phyloP scores from a whole-genome alignment of 1,284 basidiomycete genomes.

The Ganoderma multipileum region DNA sequence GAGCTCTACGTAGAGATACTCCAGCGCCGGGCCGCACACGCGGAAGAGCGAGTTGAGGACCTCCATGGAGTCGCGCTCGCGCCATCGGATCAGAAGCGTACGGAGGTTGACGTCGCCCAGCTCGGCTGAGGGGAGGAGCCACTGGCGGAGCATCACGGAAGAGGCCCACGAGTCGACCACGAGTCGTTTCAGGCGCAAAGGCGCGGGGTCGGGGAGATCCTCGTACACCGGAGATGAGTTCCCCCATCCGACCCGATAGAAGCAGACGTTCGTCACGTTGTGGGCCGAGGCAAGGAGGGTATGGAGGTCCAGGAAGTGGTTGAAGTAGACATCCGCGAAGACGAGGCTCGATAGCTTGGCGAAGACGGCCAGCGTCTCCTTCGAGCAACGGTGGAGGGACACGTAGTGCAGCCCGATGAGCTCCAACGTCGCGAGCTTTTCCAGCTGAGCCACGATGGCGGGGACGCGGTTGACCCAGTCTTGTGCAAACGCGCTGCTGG shows the following conservation, averaged over 20 bases:
- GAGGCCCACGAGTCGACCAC: slow-evolving; percentile 30
- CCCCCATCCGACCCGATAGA: slow-evolving; percentile 30
- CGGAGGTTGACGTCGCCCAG: slow-evolving; percentile 21
- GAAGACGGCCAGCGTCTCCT: slow-evolving; percentile 21
- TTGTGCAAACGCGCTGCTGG: slow-evolving; percentile 24
- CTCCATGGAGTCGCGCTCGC: slow-evolving; percentile 27
- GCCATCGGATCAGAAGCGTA: slow-evolving; percentile 27
- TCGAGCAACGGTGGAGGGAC: slow-evolving; percentile 21
- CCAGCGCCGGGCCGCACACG: slow-evolving; percentile 25
- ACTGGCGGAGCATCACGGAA: slow-evolving; percentile 23
- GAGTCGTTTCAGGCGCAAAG: slow-evolving; percentile 23
- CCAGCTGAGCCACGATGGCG: slow-evolving; percentile 19
- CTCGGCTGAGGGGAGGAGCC: slow-evolving; percentile 25
- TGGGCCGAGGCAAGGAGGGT: slow-evolving; percentile 26
- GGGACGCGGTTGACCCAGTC: slow-evolving; percentile 30
- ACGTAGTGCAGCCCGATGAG: slow-evolving; percentile 28
- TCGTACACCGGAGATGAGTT: slow-evolving; percentile 16
- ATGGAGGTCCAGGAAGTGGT: slow-evolving; percentile 27
- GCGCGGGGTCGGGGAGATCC: slow-evolving; percentile 1
- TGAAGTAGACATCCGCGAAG: slow-evolving; percentile 33
- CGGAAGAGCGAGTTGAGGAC: slow-evolving; percentile 27
- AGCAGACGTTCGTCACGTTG: slow-evolving; percentile 21
- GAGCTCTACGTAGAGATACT: slow-evolving; percentile 28
- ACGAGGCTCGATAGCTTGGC: slow-evolving; percentile 23
- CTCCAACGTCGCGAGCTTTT: slow-evolving; percentile 26